A percentile compares a stretch with the other conserved stretches of the same genome.
Conservation (phyloP, 352 stramenopile species). For the Thalassiosira hispida region DNA sequence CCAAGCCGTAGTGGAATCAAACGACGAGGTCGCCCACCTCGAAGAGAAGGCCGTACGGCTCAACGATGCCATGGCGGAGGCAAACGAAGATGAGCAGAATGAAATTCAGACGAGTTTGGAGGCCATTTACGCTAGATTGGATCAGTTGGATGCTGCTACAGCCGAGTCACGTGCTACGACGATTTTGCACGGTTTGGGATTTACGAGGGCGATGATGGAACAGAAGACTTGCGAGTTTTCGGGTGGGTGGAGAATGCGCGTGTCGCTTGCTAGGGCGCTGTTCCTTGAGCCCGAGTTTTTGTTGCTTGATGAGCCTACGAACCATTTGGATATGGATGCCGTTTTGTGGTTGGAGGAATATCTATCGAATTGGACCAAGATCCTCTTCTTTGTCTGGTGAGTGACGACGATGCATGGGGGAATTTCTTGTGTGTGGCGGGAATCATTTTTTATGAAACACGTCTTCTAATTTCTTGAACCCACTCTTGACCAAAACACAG, state of each 20-base stretch:
- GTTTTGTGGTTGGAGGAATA: conserved; percentile 99
- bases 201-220: conserved; percentile 91
- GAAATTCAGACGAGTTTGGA: conserved; percentile 91
- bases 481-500: neutral
- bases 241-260: conserved; percentile 94
- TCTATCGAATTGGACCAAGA: conserved; percentile 95
- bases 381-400: conserved; percentile 92
- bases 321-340: conserved; percentile 93
- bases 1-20: conserved; percentile 93
- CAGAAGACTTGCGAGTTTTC: conserved; percentile 89
- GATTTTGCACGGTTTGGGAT: conserved; percentile 94
- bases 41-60: conserved; percentile 91
- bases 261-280: conserved; percentile 92
- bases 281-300: conserved; percentile 96
- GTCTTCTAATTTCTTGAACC: neutral
- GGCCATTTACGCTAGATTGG: conserved; percentile 94
- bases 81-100: conserved; percentile 90
- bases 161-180: conserved; percentile 90
- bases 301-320: conserved; percentile 90
- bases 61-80: conserved; percentile 93
- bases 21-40: conserved; percentile 92
- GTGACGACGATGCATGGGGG: neutral
- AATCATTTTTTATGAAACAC: too few species aligned
- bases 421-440: too few species aligned
- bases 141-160: conserved; percentile 94